phyloP scores from a whole-genome alignment of 768 basidiomycete species.

The Tephrocybe sp. region DNA sequence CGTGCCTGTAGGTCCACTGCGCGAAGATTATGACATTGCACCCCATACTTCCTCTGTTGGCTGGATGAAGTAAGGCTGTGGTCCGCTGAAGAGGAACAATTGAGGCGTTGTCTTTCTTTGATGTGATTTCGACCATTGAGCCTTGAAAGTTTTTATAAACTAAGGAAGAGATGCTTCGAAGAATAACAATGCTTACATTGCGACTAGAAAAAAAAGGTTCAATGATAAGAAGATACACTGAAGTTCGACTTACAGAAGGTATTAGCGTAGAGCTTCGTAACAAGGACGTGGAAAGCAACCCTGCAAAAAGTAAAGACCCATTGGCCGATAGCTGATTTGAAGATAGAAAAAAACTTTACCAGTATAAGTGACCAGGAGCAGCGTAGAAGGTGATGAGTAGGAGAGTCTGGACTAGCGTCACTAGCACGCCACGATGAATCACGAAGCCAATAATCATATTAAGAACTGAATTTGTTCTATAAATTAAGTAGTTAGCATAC shows the following conservation, averaged over 20 bases:
- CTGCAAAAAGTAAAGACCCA: conserved; percentile 19
- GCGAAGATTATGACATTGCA: too few relatives aligned
- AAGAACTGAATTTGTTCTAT: conserved; percentile 37
- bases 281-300: conserved; percentile 46
- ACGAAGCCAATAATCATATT: conserved; percentile 36
- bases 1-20: too few relatives aligned
- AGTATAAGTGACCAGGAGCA: conserved; percentile 31
- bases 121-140: conserved; percentile 21
- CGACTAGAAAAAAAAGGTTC: conserved; percentile 19
- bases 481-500: not conserved
- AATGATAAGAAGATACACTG: conserved; percentile 15
- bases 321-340: not conserved
- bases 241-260: conserved; percentile 40
- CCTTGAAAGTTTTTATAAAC: conserved; percentile 10
- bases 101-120: conserved; percentile 4
- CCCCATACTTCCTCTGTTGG: too few relatives aligned
- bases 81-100: too few relatives aligned
- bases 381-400: conserved; percentile 40
- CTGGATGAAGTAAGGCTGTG: too few relatives aligned
- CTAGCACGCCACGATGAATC: conserved; percentile 42
- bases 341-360: conserved; percentile 21
- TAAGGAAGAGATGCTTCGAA: not conserved
- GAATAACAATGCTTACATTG: conserved; percentile 25
- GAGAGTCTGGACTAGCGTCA: conserved; percentile 39
- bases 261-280: conserved; percentile 48